Percentiles rank a stretch among this genome's conserved stretches.
These are phyloP conservation scores for Yamadazyma sp. DNA, from an alignment of 805 yeast species.

Conservation along the genomic window DNA sequence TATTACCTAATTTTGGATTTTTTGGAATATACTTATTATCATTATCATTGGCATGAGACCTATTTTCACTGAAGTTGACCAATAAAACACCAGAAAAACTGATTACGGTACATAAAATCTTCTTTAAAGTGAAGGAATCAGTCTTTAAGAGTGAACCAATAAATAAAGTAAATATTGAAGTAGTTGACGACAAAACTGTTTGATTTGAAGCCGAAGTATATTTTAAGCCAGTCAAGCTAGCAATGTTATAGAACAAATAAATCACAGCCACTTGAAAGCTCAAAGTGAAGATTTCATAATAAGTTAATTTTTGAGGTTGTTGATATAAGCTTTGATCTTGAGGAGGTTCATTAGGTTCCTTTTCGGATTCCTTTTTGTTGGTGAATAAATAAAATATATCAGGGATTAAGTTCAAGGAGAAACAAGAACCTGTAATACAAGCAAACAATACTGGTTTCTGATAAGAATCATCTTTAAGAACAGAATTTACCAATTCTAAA, in stretches of 20 bases:
- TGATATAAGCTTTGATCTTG: constrained; percentile 1
- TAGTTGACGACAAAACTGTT: constrained; percentile 49
- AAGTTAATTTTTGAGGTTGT: constrained; percentile 15
- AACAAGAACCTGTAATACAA: constrained; percentile 47
- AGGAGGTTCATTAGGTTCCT: neutral
- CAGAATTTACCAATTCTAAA: constrained; percentile 45
- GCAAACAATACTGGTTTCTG: constrained; percentile 49
- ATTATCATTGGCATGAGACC: constrained; percentile 16
- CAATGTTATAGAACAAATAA: constrained; percentile 40
- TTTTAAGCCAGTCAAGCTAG: constrained; percentile 40
- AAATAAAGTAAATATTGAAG: constrained; percentile 49
- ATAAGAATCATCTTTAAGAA: constrained; percentile 47
- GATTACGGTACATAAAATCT: constrained; percentile 40
- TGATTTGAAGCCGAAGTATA: constrained; percentile 54
- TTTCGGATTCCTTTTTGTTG: neutral
- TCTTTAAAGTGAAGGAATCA: constrained; percentile 41
- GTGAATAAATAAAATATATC: constrained; percentile 16
- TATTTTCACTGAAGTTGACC: constrained; percentile 37
- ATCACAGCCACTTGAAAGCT: constrained; percentile 40
- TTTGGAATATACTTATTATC: constrained; percentile 27
- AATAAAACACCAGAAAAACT: constrained; percentile 47
- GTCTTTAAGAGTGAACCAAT: constrained; percentile 39
- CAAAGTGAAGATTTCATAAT: constrained; percentile 29
- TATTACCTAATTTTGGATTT: constrained; percentile 44
- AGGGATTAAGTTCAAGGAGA: constrained; percentile 44